Percentiles rank a stretch among this genome's conserved stretches.
Evolutionary conservation across 2,329 filamentous ascomycete species (phyloP).

Genomic region (Madurella fahalii): DNA sequence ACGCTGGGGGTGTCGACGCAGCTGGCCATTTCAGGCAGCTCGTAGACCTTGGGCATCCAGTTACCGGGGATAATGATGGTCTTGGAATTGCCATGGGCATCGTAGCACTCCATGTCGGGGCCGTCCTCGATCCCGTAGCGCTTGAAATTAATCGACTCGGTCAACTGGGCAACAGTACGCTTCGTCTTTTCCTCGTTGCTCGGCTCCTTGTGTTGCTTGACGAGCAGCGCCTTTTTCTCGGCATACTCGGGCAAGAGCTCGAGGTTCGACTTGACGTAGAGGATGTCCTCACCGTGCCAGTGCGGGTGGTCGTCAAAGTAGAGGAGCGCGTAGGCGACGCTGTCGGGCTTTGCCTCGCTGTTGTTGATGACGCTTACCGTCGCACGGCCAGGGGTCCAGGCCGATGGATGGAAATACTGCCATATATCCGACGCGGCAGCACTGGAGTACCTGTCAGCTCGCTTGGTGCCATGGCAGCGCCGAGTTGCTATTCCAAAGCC

Average conservation of each 20-base stretch:
- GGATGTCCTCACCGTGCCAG: neutral
- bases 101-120: slow-evolving; percentile 8
- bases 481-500: too few species aligned
- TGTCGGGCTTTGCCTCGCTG: neutral
- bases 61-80: slow-evolving; percentile 6
- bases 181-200: neutral
- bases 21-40: neutral
- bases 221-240: slow-evolving; percentile 3
- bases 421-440: neutral
- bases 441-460: neutral
- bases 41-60: neutral
- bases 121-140: slow-evolving; percentile 13
- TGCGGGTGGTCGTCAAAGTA: neutral
- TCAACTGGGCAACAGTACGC: neutral
- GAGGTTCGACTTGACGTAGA: slow-evolving; percentile 4
- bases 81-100: neutral
- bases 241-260: slow-evolving; percentile 6
- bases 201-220: neutral
- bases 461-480: too few species aligned
- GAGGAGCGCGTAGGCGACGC: slow-evolving; percentile 1
- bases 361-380: slow-evolving; percentile 1
- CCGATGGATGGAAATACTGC: slow-evolving; percentile 2
- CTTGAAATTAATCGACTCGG: slow-evolving; percentile 1
- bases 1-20: slow-evolving; percentile 5
- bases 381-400: neutral